Evolutionary conservation across 257 asterid species (phyloP).

Genomic region (Scutellaria baicalensis): DNA sequence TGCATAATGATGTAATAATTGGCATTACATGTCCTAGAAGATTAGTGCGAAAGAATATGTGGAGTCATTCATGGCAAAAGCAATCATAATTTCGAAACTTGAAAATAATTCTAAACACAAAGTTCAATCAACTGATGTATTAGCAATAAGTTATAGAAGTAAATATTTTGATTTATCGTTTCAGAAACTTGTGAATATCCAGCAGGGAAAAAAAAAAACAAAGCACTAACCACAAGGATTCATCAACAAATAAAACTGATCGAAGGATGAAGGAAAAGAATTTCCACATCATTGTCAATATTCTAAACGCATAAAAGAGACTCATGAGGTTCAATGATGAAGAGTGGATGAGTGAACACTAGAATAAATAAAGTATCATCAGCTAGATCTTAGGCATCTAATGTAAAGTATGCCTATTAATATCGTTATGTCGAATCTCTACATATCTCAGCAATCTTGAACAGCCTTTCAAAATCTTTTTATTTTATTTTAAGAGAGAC

Average conservation of each 20-base stretch:
- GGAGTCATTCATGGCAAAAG: neutral
- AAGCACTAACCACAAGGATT: neutral
- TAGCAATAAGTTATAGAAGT: neutral
- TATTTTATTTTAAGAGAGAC: neutral
- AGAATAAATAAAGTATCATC: neutral
- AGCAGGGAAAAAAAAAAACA: neutral
- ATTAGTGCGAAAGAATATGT: neutral
- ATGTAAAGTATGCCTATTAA: neutral
- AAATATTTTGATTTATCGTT: neutral
- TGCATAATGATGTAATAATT: neutral
- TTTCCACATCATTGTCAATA: neutral
- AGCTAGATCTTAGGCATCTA: neutral
- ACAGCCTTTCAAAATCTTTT: neutral
- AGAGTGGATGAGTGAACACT: neutral
- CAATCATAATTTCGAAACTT: neutral
- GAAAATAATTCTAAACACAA: neutral
- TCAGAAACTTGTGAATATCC: neutral
- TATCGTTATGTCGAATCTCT: neutral
- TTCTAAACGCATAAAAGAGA: neutral
- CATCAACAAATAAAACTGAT: neutral
- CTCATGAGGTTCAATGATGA: neutral
- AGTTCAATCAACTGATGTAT: constrained; percentile 1
- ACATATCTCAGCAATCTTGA: neutral
- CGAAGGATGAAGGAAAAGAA: neutral
- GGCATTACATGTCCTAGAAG: neutral